Conservation (phyloP, 1,284 basidiomycete genomes). For the Austroboletus niveus region DNA sequence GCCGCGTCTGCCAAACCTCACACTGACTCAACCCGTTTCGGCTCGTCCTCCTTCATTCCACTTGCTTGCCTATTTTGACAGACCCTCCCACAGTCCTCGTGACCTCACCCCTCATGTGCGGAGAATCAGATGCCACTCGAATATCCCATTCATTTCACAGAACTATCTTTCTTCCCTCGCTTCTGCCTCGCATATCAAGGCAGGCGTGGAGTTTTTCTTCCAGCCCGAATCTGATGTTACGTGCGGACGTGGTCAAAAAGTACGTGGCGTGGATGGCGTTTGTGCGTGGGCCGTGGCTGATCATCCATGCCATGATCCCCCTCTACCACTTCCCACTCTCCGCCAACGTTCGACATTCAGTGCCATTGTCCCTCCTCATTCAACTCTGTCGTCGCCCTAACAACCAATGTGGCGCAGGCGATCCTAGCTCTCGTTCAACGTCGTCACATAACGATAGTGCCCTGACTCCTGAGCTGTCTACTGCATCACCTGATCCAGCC, state of each 20-base stretch:
- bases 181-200: constrained; percentile 29
- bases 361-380: not conserved
- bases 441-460: not conserved
- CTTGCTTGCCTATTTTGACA: constrained; percentile 17
- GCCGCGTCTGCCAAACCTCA: constrained; percentile 8
- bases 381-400: not conserved
- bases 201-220: constrained; percentile 16
- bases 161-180: constrained; percentile 17
- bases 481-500: constrained; percentile 10
- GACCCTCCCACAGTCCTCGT: constrained; percentile 14
- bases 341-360: too few relatives aligned
- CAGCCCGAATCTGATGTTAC: constrained; percentile 20
- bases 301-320: constrained; percentile 12
- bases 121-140: constrained; percentile 26
- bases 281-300: constrained; percentile 14
- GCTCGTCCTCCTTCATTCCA: constrained; percentile 5
- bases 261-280: constrained; percentile 17
- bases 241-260: constrained; percentile 7
- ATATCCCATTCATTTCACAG: constrained; percentile 18
- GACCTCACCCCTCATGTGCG: constrained; percentile 29
- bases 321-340: constrained; percentile 1
- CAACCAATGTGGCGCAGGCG: not conserved
- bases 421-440: not conserved
- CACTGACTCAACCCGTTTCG: constrained; percentile 2
- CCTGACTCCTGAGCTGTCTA: constrained; percentile 19